A percentile compares a stretch with the other conserved stretches of the same genome.
These are phyloP conservation scores for Nannochloropsis gaditana DNA, from an alignment of 108 stramenopile genomes.

Conservation along the genomic window DNA sequence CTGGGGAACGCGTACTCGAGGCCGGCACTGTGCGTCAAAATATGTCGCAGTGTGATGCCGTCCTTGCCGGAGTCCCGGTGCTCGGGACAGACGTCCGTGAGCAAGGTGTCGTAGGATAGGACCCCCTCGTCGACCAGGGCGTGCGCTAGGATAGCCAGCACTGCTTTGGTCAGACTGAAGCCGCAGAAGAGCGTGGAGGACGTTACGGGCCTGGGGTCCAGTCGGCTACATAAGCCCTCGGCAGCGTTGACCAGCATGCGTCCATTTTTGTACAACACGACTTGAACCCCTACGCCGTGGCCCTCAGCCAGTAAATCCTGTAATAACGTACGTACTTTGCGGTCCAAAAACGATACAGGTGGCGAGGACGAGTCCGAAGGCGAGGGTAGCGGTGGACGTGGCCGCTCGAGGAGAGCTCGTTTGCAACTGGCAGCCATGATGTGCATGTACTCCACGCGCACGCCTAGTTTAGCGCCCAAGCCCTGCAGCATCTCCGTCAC, in stretches of 20 bases:
- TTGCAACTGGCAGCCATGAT: conserved; percentile 45
- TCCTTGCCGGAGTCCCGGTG: conserved; percentile 31
- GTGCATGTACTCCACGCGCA: conserved; percentile 42
- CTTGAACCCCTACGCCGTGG: conserved; percentile 39
- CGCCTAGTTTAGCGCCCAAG: conserved; percentile 34
- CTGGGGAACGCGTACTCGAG: conserved; percentile 43
- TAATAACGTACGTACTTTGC: conserved; percentile 32
- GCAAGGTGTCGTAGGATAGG: conserved; percentile 34
- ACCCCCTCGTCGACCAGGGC: conserved; percentile 33
- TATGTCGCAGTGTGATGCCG: conserved; percentile 39
- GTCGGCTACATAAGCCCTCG: conserved; percentile 35
- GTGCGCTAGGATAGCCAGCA: conserved; percentile 39
- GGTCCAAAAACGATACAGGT: conserved; percentile 34
- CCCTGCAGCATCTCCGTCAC: conserved; percentile 43
- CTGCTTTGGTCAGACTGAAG: conserved; percentile 38
- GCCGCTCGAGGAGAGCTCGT: background rate
- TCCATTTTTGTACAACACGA: conserved; percentile 32
- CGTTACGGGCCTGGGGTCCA: conserved; percentile 37
- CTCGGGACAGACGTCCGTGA: conserved; percentile 45
- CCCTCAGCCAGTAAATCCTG: conserved; percentile 31
- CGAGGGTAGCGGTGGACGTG: background rate
- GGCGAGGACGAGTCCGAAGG: conserved; percentile 22
- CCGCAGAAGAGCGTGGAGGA: conserved; percentile 39
- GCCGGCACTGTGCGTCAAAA: conserved; percentile 45
- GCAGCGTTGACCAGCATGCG: conserved; percentile 36